Evolutionary conservation across 1,139 yeast species (phyloP), one percentile per base, ranked within the genome.

Genomic region (Zygosaccharomyces pseudobailii): DNA sequence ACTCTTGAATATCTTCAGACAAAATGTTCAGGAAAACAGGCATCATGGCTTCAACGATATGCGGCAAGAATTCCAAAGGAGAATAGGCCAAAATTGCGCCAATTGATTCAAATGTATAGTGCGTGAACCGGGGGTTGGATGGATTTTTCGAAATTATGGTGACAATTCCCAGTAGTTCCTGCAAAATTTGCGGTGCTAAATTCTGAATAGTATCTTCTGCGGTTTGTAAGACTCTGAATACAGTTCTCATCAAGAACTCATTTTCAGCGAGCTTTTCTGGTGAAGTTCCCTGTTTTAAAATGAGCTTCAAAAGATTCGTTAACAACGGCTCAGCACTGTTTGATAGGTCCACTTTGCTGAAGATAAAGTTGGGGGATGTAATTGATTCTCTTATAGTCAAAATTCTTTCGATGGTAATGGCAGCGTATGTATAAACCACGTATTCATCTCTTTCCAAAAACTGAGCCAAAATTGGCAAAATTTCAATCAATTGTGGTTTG

Each of bases 211-310:
- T 67, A 49, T 86, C 88, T 62, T 87, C 95, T 19, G 87, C 75
- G 4, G 90, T 82, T 50, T 83, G 74, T 49, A 92, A 71, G 5
- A 90, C 82, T 59, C 97, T 78, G 90, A 89, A 88, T 4, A 87
- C 73, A 55, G 95, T 80, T 63, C 86, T 88, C 82, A 92, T 85
- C 62, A 92, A 72, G 62, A 87, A 92, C 63, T 94, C 98, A 66
- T 94, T 94, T 64, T 92, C 97, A 0, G 97, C 92, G 51, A 94
- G 72, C 63, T 89, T 90, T 65, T 90, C 97, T 0, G 97, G 97
- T 0, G 89, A 73, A 4, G 70, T 63, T 32, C 78, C 75, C 50
- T 79, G 79, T 46, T 74, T 71, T 48, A 82, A 72, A 47, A 92
- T 82, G 45, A 89, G 74, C 38, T 74, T 71, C 58, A 92, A 86